Evolutionary conservation across 345 rosid species (phyloP), one percentile per base, ranked within the genome.

Genomic region (Boechera retrofracta): DNA sequence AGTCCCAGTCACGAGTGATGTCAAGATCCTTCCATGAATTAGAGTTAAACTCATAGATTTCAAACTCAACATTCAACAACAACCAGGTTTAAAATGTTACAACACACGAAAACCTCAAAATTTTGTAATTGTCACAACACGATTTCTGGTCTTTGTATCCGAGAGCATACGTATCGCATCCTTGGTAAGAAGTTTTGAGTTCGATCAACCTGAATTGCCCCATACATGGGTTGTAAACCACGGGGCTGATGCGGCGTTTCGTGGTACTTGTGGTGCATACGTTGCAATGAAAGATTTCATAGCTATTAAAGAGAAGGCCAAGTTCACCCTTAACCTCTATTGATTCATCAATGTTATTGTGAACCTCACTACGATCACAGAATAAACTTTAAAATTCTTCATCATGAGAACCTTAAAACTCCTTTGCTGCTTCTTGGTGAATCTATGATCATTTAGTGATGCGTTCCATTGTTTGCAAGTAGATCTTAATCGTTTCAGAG

Each of bases 271-370:
- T 26, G 33, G 24, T 21, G 24, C 24, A 21, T 21, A 12, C 33
- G 38, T 44, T 64, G 38, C 68, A 64, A 21, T 64, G 38, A 47
- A 42, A 44, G 12, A 8, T 44, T 64, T 11, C 3, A 12, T 2
- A 28, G 38, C 9, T 13, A 3, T 13, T 0, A 64, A 3, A 2
- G 24, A 44, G 39, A 44, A 29, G 65, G 10, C 65, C n/a, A 60
- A 36, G 11, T 60, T 38, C n/a, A 57, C 61, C 39, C 13, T 56
- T 57, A 57, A 57, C 24, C 62, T 57, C 62, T 16, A 57, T 57
- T 6, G 6, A 3, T 32, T 24, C 39, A 32, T 32, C 11, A 32
- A 31, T 32, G 41, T 6, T 57, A 10, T 57, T 57, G 18, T 15
- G 62, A 15, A 15, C 33, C 8, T 26, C 63, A 11, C 41, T 8